Conservation (phyloP, 2,329 filamentous ascomycete species). For the Atkinsonella hypoxylon region DNA sequence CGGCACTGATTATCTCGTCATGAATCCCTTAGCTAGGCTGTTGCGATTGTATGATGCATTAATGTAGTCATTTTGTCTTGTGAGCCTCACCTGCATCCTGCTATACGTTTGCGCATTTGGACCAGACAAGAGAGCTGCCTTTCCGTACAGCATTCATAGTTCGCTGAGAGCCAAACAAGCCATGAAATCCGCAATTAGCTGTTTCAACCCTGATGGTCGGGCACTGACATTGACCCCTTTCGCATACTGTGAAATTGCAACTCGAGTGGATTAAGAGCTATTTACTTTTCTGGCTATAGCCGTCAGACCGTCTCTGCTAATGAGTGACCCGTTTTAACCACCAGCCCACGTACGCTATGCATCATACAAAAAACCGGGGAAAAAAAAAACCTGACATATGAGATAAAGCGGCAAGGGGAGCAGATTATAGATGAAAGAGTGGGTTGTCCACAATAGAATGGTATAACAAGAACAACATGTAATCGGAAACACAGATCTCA, state of each 20-base stretch:
- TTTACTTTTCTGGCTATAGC: slow-evolving; percentile 8
- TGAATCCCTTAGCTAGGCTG: too few species aligned
- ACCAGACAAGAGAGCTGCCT: too few species aligned
- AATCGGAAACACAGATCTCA: background rate
- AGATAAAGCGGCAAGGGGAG: background rate
- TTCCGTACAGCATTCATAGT: too few species aligned
- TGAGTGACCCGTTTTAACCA: slow-evolving; percentile 1
- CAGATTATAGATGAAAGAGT: slow-evolving; percentile 1
- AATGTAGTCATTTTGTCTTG: too few species aligned
- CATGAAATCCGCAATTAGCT: too few species aligned
- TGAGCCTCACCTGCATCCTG: too few species aligned
- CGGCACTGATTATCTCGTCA: too few species aligned
- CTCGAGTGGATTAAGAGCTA: slow-evolving; percentile 12
- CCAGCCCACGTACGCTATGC: slow-evolving; percentile 10
- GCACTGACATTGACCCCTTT: too few species aligned
- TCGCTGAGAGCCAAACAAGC: too few species aligned
- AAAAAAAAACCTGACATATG: slow-evolving; percentile 6
- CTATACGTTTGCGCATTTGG: too few species aligned
- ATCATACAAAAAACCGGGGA: background rate
- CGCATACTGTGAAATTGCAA: background rate
- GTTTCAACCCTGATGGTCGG: too few species aligned
- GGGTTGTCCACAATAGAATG: background rate
- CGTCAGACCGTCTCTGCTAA: background rate
- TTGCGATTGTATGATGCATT: too few species aligned
- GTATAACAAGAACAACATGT: background rate